Conservation (phyloP, 2,329 filamentous ascomycete genomes). For the Trichophyton equinum region DNA sequence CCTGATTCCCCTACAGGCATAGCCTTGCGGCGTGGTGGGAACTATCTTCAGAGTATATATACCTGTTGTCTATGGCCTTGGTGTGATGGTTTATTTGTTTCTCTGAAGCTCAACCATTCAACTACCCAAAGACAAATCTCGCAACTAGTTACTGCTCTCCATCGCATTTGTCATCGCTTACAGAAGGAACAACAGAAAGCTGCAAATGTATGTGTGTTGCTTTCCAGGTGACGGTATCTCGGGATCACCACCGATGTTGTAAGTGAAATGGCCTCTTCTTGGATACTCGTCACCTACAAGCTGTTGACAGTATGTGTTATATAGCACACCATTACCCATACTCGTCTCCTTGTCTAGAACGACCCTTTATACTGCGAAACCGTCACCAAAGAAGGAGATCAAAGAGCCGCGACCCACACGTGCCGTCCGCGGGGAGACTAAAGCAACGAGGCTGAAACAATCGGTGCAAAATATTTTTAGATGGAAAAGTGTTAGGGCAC, state of each 20-base stretch:
- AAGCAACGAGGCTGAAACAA: neutral
- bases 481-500: neutral
- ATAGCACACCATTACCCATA: neutral
- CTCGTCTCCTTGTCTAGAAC: neutral
- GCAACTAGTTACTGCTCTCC: neutral
- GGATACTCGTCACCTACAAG: neutral
- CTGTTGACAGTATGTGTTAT: neutral
- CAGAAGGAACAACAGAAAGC: neutral
- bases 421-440: neutral
- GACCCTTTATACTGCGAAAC: neutral
- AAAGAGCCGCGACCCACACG: neutral
- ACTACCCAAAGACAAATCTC: neutral
- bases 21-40: neutral
- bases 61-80: neutral
- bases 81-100: neutral
- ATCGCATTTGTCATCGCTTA: neutral
- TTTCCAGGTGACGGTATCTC: neutral
- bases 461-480: neutral
- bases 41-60: neutral
- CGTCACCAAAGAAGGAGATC: neutral
- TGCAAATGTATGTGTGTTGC: neutral
- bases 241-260: slow-evolving; percentile 1
- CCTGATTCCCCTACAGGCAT: neutral
- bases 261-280: neutral
- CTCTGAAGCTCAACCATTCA: neutral